Percentiles rank a stretch among this genome's conserved stretches.
Evolutionary conservation across 495 filamentous ascomycete genomes (phyloP).

Genomic region (Ascodesmis nigricans): DNA sequence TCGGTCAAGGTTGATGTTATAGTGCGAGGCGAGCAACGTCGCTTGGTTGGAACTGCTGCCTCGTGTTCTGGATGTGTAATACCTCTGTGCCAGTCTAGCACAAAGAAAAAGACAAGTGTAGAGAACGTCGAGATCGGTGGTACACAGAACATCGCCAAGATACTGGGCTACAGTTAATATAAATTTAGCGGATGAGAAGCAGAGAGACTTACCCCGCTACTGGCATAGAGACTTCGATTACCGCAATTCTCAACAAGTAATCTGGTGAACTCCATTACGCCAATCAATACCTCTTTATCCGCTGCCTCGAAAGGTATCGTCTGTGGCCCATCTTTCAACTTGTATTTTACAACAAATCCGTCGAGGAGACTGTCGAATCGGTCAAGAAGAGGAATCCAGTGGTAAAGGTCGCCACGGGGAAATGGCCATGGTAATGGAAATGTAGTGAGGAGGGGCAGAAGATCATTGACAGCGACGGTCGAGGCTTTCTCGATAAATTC

Average conservation of each 20-base stretch:
- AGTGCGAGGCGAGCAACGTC: slow-evolving; percentile 60
- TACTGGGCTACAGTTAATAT: slow-evolving; percentile 25
- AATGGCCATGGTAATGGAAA: slow-evolving; percentile 87
- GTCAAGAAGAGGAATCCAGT: slow-evolving; percentile 92
- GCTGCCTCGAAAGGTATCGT: slow-evolving; percentile 26
- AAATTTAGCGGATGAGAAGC: no score
- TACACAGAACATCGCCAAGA: slow-evolving; percentile 68
- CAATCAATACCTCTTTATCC: slow-evolving; percentile 42
- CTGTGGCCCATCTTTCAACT: slow-evolving; percentile 60
- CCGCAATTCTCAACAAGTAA: slow-evolving; percentile 85
- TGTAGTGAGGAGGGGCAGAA: slow-evolving; percentile 50
- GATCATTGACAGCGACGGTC: slow-evolving; percentile 45
- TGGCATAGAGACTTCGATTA: slow-evolving; percentile 87
- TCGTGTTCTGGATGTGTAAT: slow-evolving; percentile 63
- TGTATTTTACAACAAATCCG: slow-evolving; percentile 58
- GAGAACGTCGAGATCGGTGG: slow-evolving; percentile 56
- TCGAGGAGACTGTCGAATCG: slow-evolving; percentile 81
- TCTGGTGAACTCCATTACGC: slow-evolving; percentile 61
- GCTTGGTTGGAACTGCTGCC: slow-evolving; percentile 32
- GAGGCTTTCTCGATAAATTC: slow-evolving; percentile 50
- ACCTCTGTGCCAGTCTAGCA: slow-evolving; percentile 70
- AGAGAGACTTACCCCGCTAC: slow-evolving; percentile 33
- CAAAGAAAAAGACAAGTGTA: slow-evolving; percentile 51
- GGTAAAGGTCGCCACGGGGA: slow-evolving; percentile 88
- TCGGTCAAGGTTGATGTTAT: slow-evolving; percentile 81